Evolutionary conservation across 441 rosid genomes (phyloP).

Genomic region (Dalechampia spathulata): DNA sequence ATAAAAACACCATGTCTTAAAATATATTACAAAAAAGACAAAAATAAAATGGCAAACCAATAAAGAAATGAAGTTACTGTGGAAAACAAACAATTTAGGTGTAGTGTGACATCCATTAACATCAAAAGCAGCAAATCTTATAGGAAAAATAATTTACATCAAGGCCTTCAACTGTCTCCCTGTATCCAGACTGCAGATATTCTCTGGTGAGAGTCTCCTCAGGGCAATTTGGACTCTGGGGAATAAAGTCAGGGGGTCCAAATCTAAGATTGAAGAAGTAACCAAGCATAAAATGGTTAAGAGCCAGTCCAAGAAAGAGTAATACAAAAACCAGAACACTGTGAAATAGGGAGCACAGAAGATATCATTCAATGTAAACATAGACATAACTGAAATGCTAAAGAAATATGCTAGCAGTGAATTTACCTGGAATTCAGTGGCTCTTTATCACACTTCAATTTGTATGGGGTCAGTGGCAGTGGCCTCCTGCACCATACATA

Average conservation of each 20-base stretch:
- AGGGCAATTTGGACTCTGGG: slow-evolving; percentile 76
- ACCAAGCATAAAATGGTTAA: slow-evolving; percentile 13
- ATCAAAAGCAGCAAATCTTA: neutral
- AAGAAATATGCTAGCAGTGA: slow-evolving; percentile 8
- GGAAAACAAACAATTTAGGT: slow-evolving; percentile 3
- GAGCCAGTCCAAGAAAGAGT: slow-evolving; percentile 11
- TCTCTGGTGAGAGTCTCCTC: slow-evolving; percentile 92
- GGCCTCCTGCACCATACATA: slow-evolving; percentile 54
- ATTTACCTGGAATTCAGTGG: slow-evolving; percentile 72
- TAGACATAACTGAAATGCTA: neutral
- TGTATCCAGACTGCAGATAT: slow-evolving; percentile 78
- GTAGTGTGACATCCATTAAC: slow-evolving; percentile 1
- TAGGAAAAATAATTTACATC: slow-evolving; percentile 42
- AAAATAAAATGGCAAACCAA: no score
- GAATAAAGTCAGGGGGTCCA: slow-evolving; percentile 95
- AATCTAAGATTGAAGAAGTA: slow-evolving; percentile 44
- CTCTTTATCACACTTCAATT: slow-evolving; percentile 93
- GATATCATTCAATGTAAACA: neutral
- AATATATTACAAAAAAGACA: no score
- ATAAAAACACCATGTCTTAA: no score
- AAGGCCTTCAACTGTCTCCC: slow-evolving; percentile 93
- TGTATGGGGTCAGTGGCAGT: slow-evolving; percentile 63
- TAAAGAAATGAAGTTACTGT: neutral
- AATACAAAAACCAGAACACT: neutral
- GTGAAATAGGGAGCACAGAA: slow-evolving; percentile 5